Percentiles rank a stretch among this genome's conserved stretches.
Evolutionary conservation across 2,329 filamentous ascomycete genomes (phyloP).

Genomic region (Didymella pinodella): DNA sequence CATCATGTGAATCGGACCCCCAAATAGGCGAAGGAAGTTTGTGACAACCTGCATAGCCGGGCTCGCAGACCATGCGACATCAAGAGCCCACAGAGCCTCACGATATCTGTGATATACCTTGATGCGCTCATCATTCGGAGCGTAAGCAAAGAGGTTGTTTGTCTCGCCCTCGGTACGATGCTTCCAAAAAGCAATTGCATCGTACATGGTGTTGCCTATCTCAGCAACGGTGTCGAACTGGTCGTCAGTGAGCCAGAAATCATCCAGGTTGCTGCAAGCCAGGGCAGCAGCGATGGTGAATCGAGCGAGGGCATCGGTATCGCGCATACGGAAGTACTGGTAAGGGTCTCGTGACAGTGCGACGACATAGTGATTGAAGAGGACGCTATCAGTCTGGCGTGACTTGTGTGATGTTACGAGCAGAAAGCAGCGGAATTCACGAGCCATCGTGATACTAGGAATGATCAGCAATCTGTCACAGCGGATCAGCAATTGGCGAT

Average conservation of each 20-base stretch:
- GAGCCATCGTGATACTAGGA: not conserved
- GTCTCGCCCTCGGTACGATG: not conserved
- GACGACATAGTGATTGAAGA: not conserved
- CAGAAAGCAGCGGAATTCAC: not conserved
- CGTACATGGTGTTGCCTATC: not conserved
- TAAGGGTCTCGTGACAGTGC: not conserved
- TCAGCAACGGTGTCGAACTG: not conserved
- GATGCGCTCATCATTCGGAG: not conserved
- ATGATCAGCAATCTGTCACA: not conserved
- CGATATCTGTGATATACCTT: not conserved
- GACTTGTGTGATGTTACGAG: not conserved
- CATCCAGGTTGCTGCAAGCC: not conserved
- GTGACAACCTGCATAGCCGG: not conserved
- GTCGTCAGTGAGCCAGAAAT: not conserved
- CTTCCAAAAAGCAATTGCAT: not conserved
- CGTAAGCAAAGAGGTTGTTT: not conserved
- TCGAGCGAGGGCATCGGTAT: not conserved
- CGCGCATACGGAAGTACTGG: not conserved
- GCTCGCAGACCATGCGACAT: not conserved
- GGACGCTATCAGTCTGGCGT: not conserved
- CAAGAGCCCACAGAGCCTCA: not conserved
- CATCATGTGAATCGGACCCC: too few species aligned
- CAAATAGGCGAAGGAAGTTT: not conserved
- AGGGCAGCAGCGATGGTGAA: not conserved
- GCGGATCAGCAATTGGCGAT: not conserved